Percentiles rank a stretch among this genome's conserved stretches.
Conservation (phyloP, 805 yeast genomes). For the Yamadazyma insecticola region DNA sequence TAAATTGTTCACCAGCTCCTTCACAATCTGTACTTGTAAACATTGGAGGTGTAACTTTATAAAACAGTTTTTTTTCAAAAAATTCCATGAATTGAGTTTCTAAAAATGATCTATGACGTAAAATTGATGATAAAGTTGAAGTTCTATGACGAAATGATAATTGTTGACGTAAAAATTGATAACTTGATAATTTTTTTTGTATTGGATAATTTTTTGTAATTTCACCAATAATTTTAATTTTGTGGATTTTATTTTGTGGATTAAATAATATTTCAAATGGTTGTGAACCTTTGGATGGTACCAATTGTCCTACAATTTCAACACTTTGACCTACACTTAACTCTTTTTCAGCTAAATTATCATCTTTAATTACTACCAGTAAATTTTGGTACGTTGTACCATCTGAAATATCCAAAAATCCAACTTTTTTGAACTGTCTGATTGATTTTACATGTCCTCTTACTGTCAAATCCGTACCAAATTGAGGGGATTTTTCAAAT, state of each 20-base stretch:
- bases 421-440: conserved; percentile 67
- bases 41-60: conserved; percentile 81
- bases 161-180: conserved; percentile 62
- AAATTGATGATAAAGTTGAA: conserved; percentile 53
- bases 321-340: conserved; percentile 47
- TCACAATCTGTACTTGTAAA: conserved; percentile 91
- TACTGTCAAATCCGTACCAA: conserved; percentile 38
- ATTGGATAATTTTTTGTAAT: conserved; percentile 68
- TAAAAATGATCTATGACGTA: conserved; percentile 69
- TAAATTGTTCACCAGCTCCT: conserved; percentile 93
- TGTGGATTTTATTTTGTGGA: conserved; percentile 20
- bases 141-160: conserved; percentile 80
- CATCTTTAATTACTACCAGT: conserved; percentile 40
- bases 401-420: conserved; percentile 77
- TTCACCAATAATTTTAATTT: conserved; percentile 51
- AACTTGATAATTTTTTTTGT: conserved; percentile 71
- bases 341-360: conserved; percentile 21
- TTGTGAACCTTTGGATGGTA: conserved; percentile 28
- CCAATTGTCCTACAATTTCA: conserved; percentile 28
- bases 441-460: conserved; percentile 68
- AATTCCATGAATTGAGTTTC: conserved; percentile 51
- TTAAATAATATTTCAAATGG: conserved; percentile 25
- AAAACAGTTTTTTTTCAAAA: conserved; percentile 51
- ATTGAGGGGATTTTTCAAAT: conserved; percentile 27
- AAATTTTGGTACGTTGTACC: conserved; percentile 60